Evolutionary conservation across 352 stramenopile genomes (phyloP), one percentile per base, ranked within the genome.

Genomic region (Phytophthora gonapodyides): DNA sequence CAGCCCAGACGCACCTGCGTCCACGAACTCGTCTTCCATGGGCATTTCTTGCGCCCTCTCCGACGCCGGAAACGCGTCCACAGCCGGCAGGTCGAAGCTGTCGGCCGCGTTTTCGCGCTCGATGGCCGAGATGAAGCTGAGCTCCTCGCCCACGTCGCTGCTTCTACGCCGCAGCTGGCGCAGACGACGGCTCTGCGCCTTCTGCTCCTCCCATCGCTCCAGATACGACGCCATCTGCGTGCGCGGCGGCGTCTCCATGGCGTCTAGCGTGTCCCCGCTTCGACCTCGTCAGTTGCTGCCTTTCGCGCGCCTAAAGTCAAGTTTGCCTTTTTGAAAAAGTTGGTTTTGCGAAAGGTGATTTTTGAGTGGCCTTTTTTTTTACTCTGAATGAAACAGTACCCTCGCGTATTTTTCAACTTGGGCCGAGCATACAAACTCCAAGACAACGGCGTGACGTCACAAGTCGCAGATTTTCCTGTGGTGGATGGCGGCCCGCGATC

Each of bases 11-110:
- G 34, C 51, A 92, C 83, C 83, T 47, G 79, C 84, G 57, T 93
- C 80, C 2, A 90, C 64, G 62, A 93, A 93, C 38, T 91, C 78
- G 15, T 89, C 76, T 12, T 82, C 77, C 13, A 57, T 59, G 12
- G 73, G 61, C 12, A 75, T 73, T 16, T 53, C 47, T 9, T 48
- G 56, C 19, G 17, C 27, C n/a, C 60, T 7, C 11, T 47, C 35
- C 9, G 40, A 69, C 30, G 15, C 46, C 30, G 64, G 59, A 51
- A 88, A 78, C 15, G 38, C 49, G 45, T 80, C 52, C 44, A 79
- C 40, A n/a, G 43, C 19, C 45, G 72, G 64, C 13, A 89, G 43
- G 43, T 81, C 61, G 17, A 85, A 82, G 34, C 52, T 63, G 16
- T 78, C 60, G 35, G 61, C 35, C 13, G 48, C 52, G 0, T 53